A percentile compares a stretch with the other conserved stretches of the same genome.
These are phyloP conservation scores for Drosera spatulata DNA, from an alignment of 179 eudicot genomes.

Conservation along the genomic window DNA sequence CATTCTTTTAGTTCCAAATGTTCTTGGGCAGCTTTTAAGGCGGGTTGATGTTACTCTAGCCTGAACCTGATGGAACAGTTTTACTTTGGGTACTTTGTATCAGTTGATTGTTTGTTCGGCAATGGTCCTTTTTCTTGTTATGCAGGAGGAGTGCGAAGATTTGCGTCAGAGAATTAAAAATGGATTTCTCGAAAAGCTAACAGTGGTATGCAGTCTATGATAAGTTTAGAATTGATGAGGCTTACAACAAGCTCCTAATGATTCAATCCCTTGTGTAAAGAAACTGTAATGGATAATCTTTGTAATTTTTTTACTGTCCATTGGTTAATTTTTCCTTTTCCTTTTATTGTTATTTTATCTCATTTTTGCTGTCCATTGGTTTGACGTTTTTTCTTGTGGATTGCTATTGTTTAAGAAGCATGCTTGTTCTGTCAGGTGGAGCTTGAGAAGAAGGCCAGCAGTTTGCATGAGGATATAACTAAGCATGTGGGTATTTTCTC, in stretches of 20 bases:
- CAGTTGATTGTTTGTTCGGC: no score
- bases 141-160: conserved; percentile 75
- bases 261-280: neutral
- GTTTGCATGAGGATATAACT: conserved; percentile 40
- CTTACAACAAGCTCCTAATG: neutral
- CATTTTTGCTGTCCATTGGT: neutral
- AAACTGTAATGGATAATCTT: neutral
- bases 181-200: conserved; percentile 51
- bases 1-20: no score
- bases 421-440: conserved; percentile 20
- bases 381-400: no score
- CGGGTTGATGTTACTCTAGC: no score
- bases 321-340: no score
- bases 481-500: conserved; percentile 20
- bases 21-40: no score
- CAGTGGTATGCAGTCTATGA: conserved; percentile 47
- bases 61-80: no score
- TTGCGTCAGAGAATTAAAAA: conserved; percentile 42
- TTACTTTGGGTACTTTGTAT: no score
- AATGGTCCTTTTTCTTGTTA: neutral
- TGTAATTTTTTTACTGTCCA: no score
- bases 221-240: conserved; percentile 17
- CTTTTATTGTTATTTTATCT: no score
- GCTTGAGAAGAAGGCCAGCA: conserved; percentile 34
- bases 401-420: neutral